Conservation (phyloP, 345 rosid species). For the Diplotaxis tenuifolia region DNA sequence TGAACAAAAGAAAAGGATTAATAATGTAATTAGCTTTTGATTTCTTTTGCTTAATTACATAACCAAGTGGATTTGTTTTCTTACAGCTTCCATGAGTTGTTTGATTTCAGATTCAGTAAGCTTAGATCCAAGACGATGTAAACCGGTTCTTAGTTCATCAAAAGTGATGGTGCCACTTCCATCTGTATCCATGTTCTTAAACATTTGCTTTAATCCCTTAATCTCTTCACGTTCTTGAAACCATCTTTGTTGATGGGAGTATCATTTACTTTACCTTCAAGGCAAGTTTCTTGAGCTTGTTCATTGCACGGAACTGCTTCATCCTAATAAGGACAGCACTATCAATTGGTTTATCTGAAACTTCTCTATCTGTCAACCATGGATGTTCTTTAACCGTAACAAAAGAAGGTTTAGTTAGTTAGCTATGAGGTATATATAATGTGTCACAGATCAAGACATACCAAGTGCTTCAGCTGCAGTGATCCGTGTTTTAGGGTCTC, state of each 20-base stretch:
- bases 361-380: conserved; percentile 61
- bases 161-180: conserved; percentile 77
- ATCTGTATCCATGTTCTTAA: conserved; percentile 89
- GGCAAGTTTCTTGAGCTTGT: conserved; percentile 89
- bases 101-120: conserved; percentile 68
- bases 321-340: conserved; percentile 78
- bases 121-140: conserved; percentile 76
- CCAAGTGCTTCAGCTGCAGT: conserved; percentile 78
- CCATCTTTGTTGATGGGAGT: background rate
- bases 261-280: conserved; percentile 51
- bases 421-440: background rate
- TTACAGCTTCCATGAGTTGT: conserved; percentile 96
- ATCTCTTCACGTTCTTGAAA: conserved; percentile 46
- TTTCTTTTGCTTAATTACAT: background rate
- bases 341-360: conserved; percentile 72
- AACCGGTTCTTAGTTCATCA: conserved; percentile 71
- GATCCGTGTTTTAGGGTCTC: conserved; percentile 69
- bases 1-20: background rate
- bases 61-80: conserved; percentile 14
- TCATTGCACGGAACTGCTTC: conserved; percentile 89
- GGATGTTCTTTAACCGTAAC: conserved; percentile 57
- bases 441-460: conserved; percentile 29
- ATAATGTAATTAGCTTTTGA: background rate
- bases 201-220: conserved; percentile 76
- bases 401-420: background rate